Evolutionary conservation across 2,329 filamentous ascomycete genomes (phyloP).

Genomic region (Exophiala calicioides): DNA sequence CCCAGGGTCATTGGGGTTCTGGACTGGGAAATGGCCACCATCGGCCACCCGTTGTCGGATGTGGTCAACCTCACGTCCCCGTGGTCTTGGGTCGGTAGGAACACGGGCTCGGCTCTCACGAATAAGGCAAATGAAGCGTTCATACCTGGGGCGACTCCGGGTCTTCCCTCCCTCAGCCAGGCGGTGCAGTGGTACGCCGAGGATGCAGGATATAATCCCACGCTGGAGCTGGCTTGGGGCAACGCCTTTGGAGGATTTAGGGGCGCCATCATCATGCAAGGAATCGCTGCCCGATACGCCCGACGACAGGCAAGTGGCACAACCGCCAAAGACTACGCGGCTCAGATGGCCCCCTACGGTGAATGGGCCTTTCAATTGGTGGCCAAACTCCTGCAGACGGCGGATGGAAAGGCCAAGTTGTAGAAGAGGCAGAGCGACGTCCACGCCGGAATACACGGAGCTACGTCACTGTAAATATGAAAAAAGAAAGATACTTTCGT

Average conservation of each 20-base stretch:
- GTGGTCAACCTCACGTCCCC: constrained; percentile 70
- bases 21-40: constrained; percentile 98
- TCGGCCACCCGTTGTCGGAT: constrained; percentile 93
- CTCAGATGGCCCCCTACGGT: constrained; percentile 69
- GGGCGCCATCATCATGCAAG: constrained; percentile 70
- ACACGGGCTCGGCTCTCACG: constrained; percentile 32
- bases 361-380: constrained; percentile 77
- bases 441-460: too few relatives aligned
- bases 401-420: constrained; percentile 42
- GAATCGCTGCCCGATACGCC: constrained; percentile 87
- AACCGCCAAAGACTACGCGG: constrained; percentile 71
- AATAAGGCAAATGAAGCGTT: constrained; percentile 47
- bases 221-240: constrained; percentile 62
- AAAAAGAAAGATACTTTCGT: not conserved
- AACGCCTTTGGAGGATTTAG: constrained; percentile 64
- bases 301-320: constrained; percentile 85
- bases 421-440: constrained; percentile 37
- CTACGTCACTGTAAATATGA: too few relatives aligned
- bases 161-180: constrained; percentile 63
- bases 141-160: constrained; percentile 62
- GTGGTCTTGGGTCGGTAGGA: constrained; percentile 39
- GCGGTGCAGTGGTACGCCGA: constrained; percentile 67
- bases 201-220: constrained; percentile 70
- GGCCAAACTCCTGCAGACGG: constrained; percentile 44
- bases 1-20: constrained; percentile 87